Percentiles rank a stretch among this genome's conserved stretches.
These are phyloP conservation scores for Hibiscus trionum DNA, from an alignment of 345 rosid genomes.

Conservation along the genomic window DNA sequence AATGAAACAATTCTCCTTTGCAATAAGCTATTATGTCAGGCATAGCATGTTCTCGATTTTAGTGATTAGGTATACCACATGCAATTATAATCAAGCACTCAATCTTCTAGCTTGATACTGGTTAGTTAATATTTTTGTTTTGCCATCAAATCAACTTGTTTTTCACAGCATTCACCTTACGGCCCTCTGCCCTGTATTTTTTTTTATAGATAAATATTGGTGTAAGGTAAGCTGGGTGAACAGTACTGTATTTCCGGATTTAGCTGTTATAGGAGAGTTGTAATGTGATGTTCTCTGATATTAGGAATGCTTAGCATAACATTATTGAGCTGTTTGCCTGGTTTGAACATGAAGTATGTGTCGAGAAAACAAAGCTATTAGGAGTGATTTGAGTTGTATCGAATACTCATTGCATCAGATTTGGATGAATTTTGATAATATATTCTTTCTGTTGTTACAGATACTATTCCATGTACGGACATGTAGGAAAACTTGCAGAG, in stretches of 20 bases:
- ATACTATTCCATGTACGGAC: slow-evolving; percentile 97
- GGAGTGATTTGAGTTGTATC: neutral
- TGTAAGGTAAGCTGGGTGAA: neutral
- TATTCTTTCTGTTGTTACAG: slow-evolving; percentile 28
- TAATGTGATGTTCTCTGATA: neutral
- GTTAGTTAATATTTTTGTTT: neutral
- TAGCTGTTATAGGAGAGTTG: neutral
- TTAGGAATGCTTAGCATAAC: neutral
- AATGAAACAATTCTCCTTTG: neutral
- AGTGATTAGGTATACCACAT: neutral
- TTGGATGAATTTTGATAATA: neutral
- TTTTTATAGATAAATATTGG: neutral
- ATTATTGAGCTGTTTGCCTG: neutral
- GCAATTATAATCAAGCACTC: neutral
- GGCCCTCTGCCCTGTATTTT: neutral
- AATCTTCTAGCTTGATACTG: neutral
- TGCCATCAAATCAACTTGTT: neutral
- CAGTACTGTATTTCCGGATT: neutral
- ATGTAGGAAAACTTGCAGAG: slow-evolving; percentile 89
- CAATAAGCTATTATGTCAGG: neutral
- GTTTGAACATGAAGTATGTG: neutral
- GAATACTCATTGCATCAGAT: neutral
- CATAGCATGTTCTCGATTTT: neutral
- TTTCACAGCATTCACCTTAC: neutral
- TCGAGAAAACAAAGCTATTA: neutral